A percentile compares a stretch with the other conserved stretches of the same genome.
These are phyloP conservation scores for Diplocarpon rosae DNA, from an alignment of 2,329 filamentous ascomycete genomes.

Conservation along the genomic window DNA sequence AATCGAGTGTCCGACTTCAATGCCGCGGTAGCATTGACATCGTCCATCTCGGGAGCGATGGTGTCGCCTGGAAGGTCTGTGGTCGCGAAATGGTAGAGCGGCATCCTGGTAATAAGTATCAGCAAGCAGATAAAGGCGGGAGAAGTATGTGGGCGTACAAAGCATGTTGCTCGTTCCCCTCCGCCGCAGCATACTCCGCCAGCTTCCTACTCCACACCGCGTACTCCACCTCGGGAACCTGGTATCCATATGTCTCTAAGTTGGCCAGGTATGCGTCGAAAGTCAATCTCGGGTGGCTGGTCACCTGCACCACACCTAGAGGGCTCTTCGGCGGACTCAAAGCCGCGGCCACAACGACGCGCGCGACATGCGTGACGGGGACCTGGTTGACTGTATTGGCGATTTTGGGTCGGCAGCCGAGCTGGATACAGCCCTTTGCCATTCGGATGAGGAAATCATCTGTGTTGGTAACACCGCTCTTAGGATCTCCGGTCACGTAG, in stretches of 20 bases:
- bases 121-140: neutral
- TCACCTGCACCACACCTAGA: slow-evolving; percentile 61
- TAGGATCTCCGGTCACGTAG: slow-evolving; percentile 68
- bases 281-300: slow-evolving; percentile 64
- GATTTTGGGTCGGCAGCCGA: slow-evolving; percentile 63
- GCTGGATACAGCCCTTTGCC: slow-evolving; percentile 77
- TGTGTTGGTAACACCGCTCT: slow-evolving; percentile 61
- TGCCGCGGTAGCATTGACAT: slow-evolving; percentile 51
- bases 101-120: slow-evolving; percentile 32
- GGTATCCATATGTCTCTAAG: slow-evolving; percentile 63
- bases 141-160: slow-evolving; percentile 33
- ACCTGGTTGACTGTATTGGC: slow-evolving; percentile 82
- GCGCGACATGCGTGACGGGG: slow-evolving; percentile 72
- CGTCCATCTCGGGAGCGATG: slow-evolving; percentile 59
- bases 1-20: slow-evolving; percentile 47
- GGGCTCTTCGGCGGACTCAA: slow-evolving; percentile 30
- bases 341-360: slow-evolving; percentile 65
- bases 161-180: slow-evolving; percentile 54
- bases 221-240: slow-evolving; percentile 56
- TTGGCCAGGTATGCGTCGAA: slow-evolving; percentile 68
- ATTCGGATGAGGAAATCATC: slow-evolving; percentile 88
- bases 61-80: slow-evolving; percentile 57
- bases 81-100: slow-evolving; percentile 62
- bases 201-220: slow-evolving; percentile 56
- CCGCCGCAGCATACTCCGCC: slow-evolving; percentile 39